Evolutionary conservation across 495 filamentous ascomycete species (phyloP).

Genomic region (Tuber borchii): DNA sequence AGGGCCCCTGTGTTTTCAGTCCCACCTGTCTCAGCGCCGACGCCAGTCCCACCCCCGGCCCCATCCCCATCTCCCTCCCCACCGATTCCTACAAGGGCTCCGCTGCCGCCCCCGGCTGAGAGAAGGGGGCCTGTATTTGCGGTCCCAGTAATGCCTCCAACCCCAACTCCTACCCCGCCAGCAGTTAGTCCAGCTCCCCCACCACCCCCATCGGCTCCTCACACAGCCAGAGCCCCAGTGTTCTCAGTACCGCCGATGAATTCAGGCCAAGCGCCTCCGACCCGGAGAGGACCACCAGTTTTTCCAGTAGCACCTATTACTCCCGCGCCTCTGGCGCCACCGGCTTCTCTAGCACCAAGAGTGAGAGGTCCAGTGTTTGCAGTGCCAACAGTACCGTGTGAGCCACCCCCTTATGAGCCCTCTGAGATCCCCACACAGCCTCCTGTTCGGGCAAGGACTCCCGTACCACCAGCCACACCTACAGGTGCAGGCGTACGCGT

Average conservation of each 20-base stretch:
- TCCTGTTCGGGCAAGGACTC: neutral
- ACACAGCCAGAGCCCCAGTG: neutral
- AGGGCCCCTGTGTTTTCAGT: conserved; percentile 2
- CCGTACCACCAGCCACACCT: neutral
- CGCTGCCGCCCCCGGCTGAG: neutral
- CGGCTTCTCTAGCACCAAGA: neutral
- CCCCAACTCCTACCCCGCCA: neutral
- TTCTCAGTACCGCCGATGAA: neutral
- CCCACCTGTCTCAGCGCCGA: neutral
- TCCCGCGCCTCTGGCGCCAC: neutral
- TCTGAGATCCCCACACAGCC: neutral
- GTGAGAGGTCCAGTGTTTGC: neutral
- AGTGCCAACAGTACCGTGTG: neutral
- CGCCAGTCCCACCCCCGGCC: neutral
- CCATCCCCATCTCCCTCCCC: neutral
- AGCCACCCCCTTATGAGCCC: neutral
- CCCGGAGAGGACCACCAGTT: neutral
- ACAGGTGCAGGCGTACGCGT: neutral
- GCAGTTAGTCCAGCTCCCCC: neutral
- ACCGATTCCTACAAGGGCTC: neutral
- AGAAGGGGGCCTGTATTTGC: neutral
- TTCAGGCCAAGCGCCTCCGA: neutral
- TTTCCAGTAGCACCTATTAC: neutral
- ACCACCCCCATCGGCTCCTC: neutral
- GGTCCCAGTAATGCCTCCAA: neutral